Conservation (phyloP, 495 filamentous ascomycete species). For the Xylaria palmicola region DNA sequence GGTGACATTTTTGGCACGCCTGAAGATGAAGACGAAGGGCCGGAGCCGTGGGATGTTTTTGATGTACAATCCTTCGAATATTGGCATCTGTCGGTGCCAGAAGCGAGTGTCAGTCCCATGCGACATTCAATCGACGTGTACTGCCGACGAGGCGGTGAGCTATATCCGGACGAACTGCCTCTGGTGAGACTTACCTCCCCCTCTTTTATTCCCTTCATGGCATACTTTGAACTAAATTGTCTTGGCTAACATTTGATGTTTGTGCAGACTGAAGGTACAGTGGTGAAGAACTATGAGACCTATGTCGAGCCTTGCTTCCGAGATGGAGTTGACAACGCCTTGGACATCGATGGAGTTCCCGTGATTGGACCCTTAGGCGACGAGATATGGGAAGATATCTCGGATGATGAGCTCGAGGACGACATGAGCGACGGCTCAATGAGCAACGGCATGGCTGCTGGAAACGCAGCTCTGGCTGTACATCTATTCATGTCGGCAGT, state of each 20-base stretch:
- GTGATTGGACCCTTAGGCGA: background rate
- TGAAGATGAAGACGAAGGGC: background rate
- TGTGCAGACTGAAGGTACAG: background rate
- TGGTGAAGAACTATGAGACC: background rate
- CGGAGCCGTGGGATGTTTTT: background rate
- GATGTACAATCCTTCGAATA: background rate
- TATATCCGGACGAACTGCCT: conserved; percentile 11
- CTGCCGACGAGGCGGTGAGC: conserved; percentile 8
- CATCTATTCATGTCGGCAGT: background rate
- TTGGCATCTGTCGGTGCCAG: conserved; percentile 8
- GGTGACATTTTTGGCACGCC: conserved; percentile 1
- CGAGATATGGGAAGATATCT: conserved; percentile 2
- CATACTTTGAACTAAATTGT: no score
- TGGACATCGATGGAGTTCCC: background rate
- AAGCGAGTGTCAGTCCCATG: background rate
- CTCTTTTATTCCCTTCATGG: background rate
- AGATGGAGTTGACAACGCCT: background rate
- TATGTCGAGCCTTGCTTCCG: conserved; percentile 8
- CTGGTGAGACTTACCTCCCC: conserved; percentile 2
- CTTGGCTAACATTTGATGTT: background rate
- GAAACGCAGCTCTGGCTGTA: background rate
- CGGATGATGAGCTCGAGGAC: background rate
- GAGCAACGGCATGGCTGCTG: background rate
- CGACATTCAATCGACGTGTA: conserved; percentile 10
- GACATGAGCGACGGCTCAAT: background rate